Conservation (phyloP, 1,139 yeast genomes). For the Arxiozyma telluris region DNA sequence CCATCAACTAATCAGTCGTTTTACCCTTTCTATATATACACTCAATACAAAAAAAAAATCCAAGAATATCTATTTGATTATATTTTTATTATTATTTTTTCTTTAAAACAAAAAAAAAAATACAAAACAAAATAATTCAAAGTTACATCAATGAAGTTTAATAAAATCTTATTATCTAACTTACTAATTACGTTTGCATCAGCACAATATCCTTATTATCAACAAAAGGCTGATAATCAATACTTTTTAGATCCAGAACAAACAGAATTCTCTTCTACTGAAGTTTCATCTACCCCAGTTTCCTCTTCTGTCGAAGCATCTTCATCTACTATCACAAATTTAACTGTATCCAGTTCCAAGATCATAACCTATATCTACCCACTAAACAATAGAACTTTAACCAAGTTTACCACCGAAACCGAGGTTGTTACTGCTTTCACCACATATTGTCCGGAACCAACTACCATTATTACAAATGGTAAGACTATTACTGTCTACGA, state of each 20-base stretch:
- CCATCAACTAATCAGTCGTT: background rate
- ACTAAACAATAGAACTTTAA: background rate
- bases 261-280: background rate
- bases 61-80: background rate
- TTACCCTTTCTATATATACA: background rate
- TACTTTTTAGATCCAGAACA: too few species aligned
- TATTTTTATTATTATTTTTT: too few species aligned
- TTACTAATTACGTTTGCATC: background rate
- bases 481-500: slow-evolving; percentile 34
- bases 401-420: slow-evolving; percentile 1
- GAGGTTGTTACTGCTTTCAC: slow-evolving; percentile 39
- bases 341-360: background rate
- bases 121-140: too few species aligned
- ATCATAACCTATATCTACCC: background rate
- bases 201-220: background rate
- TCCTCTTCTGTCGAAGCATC: too few species aligned
- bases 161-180: background rate
- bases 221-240: too few species aligned
- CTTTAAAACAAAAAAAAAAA: too few species aligned
- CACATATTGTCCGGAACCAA: slow-evolving; percentile 46
- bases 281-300: background rate
- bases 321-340: too few species aligned
- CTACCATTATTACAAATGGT: slow-evolving; percentile 30
- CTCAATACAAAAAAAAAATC: background rate
- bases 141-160: background rate